Percentiles rank a stretch among this genome's conserved stretches.
phyloP scores from a whole-genome alignment of 192 early-diverging fungal genomes.

The Funneliformis geosporum region DNA sequence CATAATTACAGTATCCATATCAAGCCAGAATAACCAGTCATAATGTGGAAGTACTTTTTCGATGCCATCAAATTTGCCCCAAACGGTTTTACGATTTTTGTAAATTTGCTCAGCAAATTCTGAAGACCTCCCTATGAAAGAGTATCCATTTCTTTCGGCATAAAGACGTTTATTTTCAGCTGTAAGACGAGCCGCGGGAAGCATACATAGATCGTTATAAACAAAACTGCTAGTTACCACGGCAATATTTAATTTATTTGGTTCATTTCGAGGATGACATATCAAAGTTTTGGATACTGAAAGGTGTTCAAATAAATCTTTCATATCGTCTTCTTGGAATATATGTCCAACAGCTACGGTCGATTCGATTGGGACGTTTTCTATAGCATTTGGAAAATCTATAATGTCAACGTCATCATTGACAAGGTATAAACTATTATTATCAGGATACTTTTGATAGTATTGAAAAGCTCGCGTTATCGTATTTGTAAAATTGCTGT shows the following conservation, averaged over 20 bases:
- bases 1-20: conserved; percentile 62
- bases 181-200: conserved; percentile 44
- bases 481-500: conserved; percentile 33
- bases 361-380: conserved; percentile 39
- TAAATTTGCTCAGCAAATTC: conserved; percentile 57
- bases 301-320: conserved; percentile 38
- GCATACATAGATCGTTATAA: conserved; percentile 58
- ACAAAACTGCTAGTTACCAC: conserved; percentile 58
- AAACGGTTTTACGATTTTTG: conserved; percentile 54
- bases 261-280: conserved; percentile 32
- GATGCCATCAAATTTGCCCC: conserved; percentile 60
- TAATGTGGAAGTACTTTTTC: conserved; percentile 60
- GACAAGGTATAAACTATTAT: conserved; percentile 17
- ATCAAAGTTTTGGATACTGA: conserved; percentile 33
- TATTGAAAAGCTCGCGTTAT: conserved; percentile 32
- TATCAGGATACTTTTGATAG: background rate
- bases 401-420: conserved; percentile 28
- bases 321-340: conserved; percentile 51
- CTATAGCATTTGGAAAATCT: conserved; percentile 53
- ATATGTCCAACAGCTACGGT: conserved; percentile 44
- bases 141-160: conserved; percentile 51
- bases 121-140: conserved; percentile 54
- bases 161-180: conserved; percentile 58
- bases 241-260: conserved; percentile 41
- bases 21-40: conserved; percentile 65